Base-by-base conservation (phyloP, 257 asterid genomes). In the Marsdenia floribunda region DNA sequence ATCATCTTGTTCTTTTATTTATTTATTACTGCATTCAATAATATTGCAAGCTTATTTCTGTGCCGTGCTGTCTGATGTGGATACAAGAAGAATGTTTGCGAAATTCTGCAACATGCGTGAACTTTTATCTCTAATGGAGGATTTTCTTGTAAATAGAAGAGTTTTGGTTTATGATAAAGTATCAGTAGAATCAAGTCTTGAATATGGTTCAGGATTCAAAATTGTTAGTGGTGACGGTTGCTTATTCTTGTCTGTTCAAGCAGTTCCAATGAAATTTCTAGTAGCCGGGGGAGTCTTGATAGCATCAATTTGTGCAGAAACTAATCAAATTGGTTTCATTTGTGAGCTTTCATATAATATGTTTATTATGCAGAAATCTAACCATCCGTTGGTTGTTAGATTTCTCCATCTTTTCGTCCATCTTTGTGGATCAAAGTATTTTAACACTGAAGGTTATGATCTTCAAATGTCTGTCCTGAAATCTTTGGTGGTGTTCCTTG, bases 331-430 rank as follows among this genome's bases (percentile, higher is more conserved):
- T 79, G 93, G 93, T 77, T 87, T 88, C 78, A 70, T 92, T 80
- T 89, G 97, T 82, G 99, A 90, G 87, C 82, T 83, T 53, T 92
- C 99, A 38, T 85, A 83, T 87, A 85, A 83, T 83, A 83, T 92
- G 74, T 69, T 95, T 68, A 77, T 83, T 72, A 76, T 71, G 78
- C 86, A 68, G 80, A 83, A 74, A 68, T 82, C 75, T 61, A 84
- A 87, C 71, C 66, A 81, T 67, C 73, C 80, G 58, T 82, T 78
- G 66, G 77, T 77, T 79, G 80, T 92, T 74, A 85, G 86, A 70
- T 75, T 90, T 79, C 90, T 95, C 74, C 99, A 95, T 82, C 72
- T 86, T 74, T 92, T 95, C 84, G 96, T 93, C 42, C 82, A 79
- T 76, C 22, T 81, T 42, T 89, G 96, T 71, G 98, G 96, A 58